These are phyloP conservation scores for Taphrina flavorubra DNA, from an alignment of 1,139 yeast genomes.

Conservation along the genomic window DNA sequence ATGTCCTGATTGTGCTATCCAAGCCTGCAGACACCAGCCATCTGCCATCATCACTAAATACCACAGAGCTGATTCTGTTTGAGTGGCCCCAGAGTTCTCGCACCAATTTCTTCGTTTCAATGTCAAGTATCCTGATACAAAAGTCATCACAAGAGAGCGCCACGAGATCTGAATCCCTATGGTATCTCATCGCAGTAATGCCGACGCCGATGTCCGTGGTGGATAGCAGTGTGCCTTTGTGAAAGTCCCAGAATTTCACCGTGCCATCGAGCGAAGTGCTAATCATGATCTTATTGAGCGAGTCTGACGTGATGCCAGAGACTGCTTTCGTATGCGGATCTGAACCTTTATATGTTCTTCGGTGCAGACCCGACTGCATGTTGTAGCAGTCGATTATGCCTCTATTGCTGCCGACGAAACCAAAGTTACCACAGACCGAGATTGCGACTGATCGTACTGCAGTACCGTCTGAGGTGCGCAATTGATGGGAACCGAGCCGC, in stretches of 20 bases:
- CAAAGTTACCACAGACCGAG: constrained; percentile 95
- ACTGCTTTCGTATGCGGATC: constrained; percentile 75
- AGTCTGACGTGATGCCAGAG: constrained; percentile 88
- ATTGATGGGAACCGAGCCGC: constrained; percentile 74
- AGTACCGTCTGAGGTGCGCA: constrained; percentile 78
- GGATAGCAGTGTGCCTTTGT: constrained; percentile 70
- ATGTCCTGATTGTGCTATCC: constrained; percentile 88
- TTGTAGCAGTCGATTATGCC: constrained; percentile 92
- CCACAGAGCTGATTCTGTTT: constrained; percentile 85
- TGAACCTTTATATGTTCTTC: constrained; percentile 58
- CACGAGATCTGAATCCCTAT: constrained; percentile 78
- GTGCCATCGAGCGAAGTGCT: constrained; percentile 88
- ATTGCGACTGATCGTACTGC: constrained; percentile 79
- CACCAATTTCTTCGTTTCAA: constrained; percentile 77
- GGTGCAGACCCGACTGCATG: constrained; percentile 81
- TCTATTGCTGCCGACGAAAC: constrained; percentile 82
- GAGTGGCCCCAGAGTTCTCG: constrained; percentile 90
- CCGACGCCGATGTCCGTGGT: constrained; percentile 75
- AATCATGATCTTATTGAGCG: constrained; percentile 85
- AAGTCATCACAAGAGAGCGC: constrained; percentile 89
- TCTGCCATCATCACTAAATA: constrained; percentile 93
- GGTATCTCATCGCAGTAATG: constrained; percentile 75
- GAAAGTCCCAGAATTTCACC: constrained; percentile 85
- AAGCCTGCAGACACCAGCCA: constrained; percentile 87
- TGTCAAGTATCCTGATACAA: constrained; percentile 81